Base-by-base conservation (phyloP, 768 basidiomycete genomes). In the Lactifluus piperatus region DNA sequence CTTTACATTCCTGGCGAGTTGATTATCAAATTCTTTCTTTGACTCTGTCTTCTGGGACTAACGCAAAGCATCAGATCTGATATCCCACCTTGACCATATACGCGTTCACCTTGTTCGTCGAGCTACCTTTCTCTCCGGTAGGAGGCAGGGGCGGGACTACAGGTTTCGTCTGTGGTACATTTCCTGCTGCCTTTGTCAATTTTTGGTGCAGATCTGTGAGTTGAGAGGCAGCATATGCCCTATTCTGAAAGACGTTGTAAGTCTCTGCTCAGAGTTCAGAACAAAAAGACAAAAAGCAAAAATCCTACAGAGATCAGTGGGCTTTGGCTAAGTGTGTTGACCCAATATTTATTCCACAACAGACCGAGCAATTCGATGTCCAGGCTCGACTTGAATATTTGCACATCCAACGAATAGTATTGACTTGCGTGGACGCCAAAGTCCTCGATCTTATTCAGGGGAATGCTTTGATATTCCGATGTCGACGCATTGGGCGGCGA, bases 261-360 rank as follows among this genome's bases (percentile, higher is more conserved):
- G 32, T 20, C 22, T n/a, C 1, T 18, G 20, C 18, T 30, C 20
- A 45, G 36, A 4, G 29, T 18, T 30, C 30, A 30, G 22, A 13
- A 48, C 13, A 1, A 26, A 41, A 29, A n/a, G 8, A 41, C 4
- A 16, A 13, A 30, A 30, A n/a, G n/a, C 16, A 27, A 27, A n/a
- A 14, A 30, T 71, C 84, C 30, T 57, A 97, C 95, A 22, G 93
- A 93, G 51, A 97, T 88, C 49, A 98, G 71, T 5, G 94, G 88
- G 68, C 91, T 95, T 68, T 92, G 91, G 66, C 90, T 92, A 39
- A 99, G 77, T 2, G 97, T 99, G 67, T 94, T 94, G 26, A 97
- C 92, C 97, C 97, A 99, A 67, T 99, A 99, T 73, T 97, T 98
- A 74, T 99, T 98, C 95, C 95, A 98, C 54, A 99, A 73, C 68